Base-by-base conservation (phyloP, 2,329 filamentous ascomycete species). In the Alternaria hordeiaustralica region DNA sequence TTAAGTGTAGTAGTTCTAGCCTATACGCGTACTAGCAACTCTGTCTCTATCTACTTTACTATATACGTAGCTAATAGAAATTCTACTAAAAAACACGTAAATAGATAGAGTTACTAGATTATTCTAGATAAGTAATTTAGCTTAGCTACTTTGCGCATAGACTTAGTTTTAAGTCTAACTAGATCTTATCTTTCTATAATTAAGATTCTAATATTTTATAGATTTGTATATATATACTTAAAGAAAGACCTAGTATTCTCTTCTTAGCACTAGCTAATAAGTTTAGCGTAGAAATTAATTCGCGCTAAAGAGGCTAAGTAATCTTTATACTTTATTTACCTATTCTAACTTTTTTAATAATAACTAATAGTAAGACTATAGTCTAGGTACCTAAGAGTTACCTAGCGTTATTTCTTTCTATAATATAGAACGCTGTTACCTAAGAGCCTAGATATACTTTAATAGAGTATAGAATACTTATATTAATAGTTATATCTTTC, bases 1-100 rank as follows among this genome's bases (percentile, higher is more conserved):
- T 68, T 3, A 25, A 68, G 10, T 47, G 33, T 41, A 43, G 26
- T 9, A 49, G 61, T 20, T 43, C 59, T 10, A 15, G 55, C n/a
- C 23, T 49, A 3, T 61, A 56, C 55, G 13, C 44, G 23, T 68
- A 68, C 49, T 64, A 8, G 64, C 36, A 68, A 55, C 66, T 68
- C 23, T 68, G 43, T 44, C 45, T 68, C 1, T 64, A 55, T 58
- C 8, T 66, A 5, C 18, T 64, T 15, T 23, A 23, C 23, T 23
- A 23, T 23, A 23, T 6, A 23, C 23, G 23, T 6, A 23, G 23
- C 23, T 23, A 23, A 23, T 23, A 23, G 23, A 23, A 6, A 6
- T 23, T 23, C 23, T 23, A 23, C 23, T 23, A 47, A 12, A 12
- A 47, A 23, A 50, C 41, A 49, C 2, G 25, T 30, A 11, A 55